phyloP scores from a whole-genome alignment of 169 alveolate genomes.

The Plasmodium chabaudi region DNA sequence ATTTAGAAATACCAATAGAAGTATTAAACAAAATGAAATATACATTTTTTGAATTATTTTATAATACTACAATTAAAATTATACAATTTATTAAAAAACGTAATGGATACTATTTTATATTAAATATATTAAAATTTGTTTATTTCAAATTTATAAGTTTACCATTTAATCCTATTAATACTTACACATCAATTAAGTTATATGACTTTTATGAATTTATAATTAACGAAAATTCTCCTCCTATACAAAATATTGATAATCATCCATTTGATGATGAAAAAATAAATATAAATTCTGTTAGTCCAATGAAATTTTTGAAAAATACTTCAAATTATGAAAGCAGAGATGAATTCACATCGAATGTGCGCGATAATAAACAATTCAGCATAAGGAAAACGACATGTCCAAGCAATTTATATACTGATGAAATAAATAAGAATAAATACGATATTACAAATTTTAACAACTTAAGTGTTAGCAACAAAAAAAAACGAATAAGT shows the following conservation, averaged over 20 bases:
- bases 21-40: constrained; percentile 73
- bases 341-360: not conserved
- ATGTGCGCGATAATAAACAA: too few species aligned
- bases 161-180: constrained; percentile 72
- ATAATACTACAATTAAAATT: constrained; percentile 71
- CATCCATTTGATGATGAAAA: constrained; percentile 33
- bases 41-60: constrained; percentile 72
- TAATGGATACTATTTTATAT: constrained; percentile 35
- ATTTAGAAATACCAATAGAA: constrained; percentile 60
- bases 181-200: constrained; percentile 37
- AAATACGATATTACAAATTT: not conserved
- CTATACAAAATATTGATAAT: constrained; percentile 17
- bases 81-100: constrained; percentile 49
- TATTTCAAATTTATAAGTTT: constrained; percentile 55
- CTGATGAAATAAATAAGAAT: not conserved
- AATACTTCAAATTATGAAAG: not conserved
- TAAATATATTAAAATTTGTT: constrained; percentile 58
- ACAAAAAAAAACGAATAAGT: constrained; percentile 69
- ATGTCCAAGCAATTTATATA: not conserved
- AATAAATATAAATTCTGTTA: constrained; percentile 21
- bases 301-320: constrained; percentile 46
- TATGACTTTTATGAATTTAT: constrained; percentile 69
- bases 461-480: constrained; percentile 18
- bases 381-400: too few species aligned
- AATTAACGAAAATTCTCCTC: not conserved